Base-by-base conservation (phyloP, 176 grass and related monocot species). In the Neostapfia colusana region DNA sequence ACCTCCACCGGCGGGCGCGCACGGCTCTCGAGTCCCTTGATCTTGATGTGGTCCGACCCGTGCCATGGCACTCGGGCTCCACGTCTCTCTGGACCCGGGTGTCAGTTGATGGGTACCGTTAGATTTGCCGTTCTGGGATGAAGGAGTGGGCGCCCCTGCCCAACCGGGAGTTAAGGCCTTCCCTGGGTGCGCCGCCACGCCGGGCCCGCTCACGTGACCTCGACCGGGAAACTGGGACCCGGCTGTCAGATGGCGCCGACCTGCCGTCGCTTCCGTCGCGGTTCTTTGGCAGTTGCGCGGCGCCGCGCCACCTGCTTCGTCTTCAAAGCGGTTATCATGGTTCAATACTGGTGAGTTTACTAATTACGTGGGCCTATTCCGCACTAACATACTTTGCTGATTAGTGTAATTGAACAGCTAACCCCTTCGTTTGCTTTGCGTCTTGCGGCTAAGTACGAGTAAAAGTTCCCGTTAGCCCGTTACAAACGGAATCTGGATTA, bases 1-100 rank as follows among this genome's bases (percentile, higher is more conserved):
- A 40, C 76, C 76, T 49, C 34, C 77, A 5, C 39, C 75, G n/a
- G n/a, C n/a, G n/a, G 25, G 43, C 43, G 41, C 41, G 14, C 68
- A 39, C 36, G 23, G 12, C 43, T 53, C 41, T 27, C 11, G 11
- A 7, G 69, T 58, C n/a, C n/a, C 8, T 0, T 9, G 51, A 14
- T 17, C 15, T 15, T 49, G 15, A 49, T 18, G 15, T 49, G 15
- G 13, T 14, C 14, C 46, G 4, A 6, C 5, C 46, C 46, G 15
- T 46, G 10, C 10, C 11, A 28, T 25, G 54, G 54, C 54, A 25
- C 8, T 0, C 21, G 54, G 54, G 54, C 8, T n/a, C 54, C 21
- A n/a, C 21, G 21, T 57, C 7, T 8, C 2, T 3, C n/a, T 1
- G 54, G 10, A 4, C 21, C 54, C 54, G 2, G 8, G 4, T 10